phyloP scores from a whole-genome alignment of 1,284 basidiomycete genomes.

The Apiotrichum laibachii region DNA sequence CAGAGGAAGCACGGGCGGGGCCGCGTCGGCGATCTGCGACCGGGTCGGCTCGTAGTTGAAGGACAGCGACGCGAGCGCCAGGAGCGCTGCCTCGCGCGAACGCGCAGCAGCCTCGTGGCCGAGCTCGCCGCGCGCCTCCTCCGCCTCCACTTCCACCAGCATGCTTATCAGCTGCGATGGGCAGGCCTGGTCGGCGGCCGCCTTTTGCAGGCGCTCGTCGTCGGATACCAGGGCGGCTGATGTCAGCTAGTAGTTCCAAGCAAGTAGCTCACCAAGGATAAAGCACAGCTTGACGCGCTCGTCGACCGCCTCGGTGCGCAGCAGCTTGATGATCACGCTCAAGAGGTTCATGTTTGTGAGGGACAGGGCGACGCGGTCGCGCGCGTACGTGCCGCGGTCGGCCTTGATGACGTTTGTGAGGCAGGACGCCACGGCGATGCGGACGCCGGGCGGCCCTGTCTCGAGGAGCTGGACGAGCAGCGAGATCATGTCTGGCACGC shows the following conservation, averaged over 20 bases:
- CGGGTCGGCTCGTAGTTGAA: constrained; percentile 70
- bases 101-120: constrained; percentile 42
- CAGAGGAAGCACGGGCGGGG: constrained; percentile 55
- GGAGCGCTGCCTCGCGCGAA: constrained; percentile 61
- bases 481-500: constrained; percentile 18
- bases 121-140: constrained; percentile 59
- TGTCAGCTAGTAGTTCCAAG: neutral
- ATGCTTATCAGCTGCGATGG: constrained; percentile 29
- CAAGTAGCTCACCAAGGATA: constrained; percentile 59
- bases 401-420: constrained; percentile 44
- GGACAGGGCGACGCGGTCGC: constrained; percentile 19
- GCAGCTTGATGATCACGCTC: constrained; percentile 31
- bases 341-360: constrained; percentile 25
- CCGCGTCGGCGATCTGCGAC: constrained; percentile 61
- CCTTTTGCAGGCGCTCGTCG: constrained; percentile 61
- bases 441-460: constrained; percentile 33
- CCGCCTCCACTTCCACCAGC: constrained; percentile 49
- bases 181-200: constrained; percentile 34
- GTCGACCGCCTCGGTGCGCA: constrained; percentile 35
- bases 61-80: constrained; percentile 65
- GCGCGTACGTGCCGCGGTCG: constrained; percentile 24
- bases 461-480: constrained; percentile 34
- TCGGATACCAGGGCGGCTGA: constrained; percentile 71
- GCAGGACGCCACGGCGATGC: constrained; percentile 43
- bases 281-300: constrained; percentile 59